These are phyloP conservation scores for Chlorociboria aeruginascens DNA, from an alignment of 495 filamentous ascomycete genomes.

Conservation along the genomic window DNA sequence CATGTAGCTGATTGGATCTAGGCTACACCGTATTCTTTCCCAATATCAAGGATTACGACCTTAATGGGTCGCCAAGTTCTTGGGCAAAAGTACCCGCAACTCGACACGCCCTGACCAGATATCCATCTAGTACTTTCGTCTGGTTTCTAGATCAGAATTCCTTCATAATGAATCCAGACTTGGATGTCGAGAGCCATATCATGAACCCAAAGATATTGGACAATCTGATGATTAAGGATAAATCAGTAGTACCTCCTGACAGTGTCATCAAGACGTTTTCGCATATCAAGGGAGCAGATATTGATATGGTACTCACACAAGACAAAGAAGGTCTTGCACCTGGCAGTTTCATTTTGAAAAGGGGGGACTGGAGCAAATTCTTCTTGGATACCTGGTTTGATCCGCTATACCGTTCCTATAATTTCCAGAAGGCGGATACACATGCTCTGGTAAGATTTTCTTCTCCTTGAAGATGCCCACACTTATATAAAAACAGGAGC, in stretches of 20 bases:
- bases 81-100: constrained; percentile 82
- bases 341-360: constrained; percentile 66
- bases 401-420: constrained; percentile 83
- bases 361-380: constrained; percentile 84
- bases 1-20: constrained; percentile 23
- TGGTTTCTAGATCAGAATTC: constrained; percentile 77
- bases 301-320: constrained; percentile 78
- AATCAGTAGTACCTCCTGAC: constrained; percentile 83
- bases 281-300: constrained; percentile 60
- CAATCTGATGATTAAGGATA: constrained; percentile 70
- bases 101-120: constrained; percentile 75
- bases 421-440: constrained; percentile 86
- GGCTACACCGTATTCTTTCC: constrained; percentile 84
- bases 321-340: constrained; percentile 69
- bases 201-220: constrained; percentile 56
- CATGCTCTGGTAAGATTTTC: constrained; percentile 68
- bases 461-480: neutral
- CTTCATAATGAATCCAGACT: constrained; percentile 78
- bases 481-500: constrained; percentile 42
- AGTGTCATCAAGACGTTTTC: constrained; percentile 93
- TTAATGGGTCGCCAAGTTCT: constrained; percentile 46
- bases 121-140: constrained; percentile 63
- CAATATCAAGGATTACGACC: constrained; percentile 62
- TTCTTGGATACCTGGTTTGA: constrained; percentile 96
- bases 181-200: constrained; percentile 57